phyloP scores from a whole-genome alignment of 2,329 filamentous ascomycete genomes.

The Escovopsis sp. region DNA sequence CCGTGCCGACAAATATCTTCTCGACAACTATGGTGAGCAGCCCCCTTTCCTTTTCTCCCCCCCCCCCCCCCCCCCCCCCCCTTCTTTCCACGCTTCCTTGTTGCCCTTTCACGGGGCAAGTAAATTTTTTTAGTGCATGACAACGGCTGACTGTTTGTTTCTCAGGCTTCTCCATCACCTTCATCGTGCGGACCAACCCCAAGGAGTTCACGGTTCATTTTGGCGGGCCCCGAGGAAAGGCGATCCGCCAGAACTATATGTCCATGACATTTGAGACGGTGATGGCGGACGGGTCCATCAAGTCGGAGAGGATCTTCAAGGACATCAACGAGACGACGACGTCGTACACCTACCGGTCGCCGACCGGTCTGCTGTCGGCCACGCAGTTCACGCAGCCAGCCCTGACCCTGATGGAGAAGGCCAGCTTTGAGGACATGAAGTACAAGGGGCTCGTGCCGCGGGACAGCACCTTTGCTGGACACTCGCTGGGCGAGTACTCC shows the following conservation, averaged over 20 bases:
- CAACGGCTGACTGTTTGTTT: neutral
- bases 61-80: too few relatives aligned
- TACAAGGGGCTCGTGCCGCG: constrained; percentile 89
- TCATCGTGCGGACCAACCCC: constrained; percentile 98
- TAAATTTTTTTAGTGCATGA: neutral
- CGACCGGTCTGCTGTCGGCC: constrained; percentile 84
- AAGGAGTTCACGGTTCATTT: constrained; percentile 98
- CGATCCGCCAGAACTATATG: constrained; percentile 98
- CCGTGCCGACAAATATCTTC: constrained; percentile 89
- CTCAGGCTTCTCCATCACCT: constrained; percentile 82
- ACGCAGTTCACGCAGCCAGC: constrained; percentile 98
- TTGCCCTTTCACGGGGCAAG: too few relatives aligned
- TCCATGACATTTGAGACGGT: constrained; percentile 99
- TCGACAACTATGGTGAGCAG: constrained; percentile 99
- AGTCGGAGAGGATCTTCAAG: constrained; percentile 99
- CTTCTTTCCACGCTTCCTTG: too few relatives aligned
- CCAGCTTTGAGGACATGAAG: constrained; percentile 97
- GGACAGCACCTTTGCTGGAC: constrained; percentile 93
- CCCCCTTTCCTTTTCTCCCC: too few relatives aligned
- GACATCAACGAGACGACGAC: constrained; percentile 85
- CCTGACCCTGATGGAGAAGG: constrained; percentile 98
- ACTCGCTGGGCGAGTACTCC: constrained; percentile 97
- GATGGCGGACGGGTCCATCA: constrained; percentile 76
- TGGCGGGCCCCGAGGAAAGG: constrained; percentile 89
- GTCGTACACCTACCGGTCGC: constrained; percentile 94